Conservation (phyloP, 2,329 filamentous ascomycete genomes). For the Colletotrichum sp. region DNA sequence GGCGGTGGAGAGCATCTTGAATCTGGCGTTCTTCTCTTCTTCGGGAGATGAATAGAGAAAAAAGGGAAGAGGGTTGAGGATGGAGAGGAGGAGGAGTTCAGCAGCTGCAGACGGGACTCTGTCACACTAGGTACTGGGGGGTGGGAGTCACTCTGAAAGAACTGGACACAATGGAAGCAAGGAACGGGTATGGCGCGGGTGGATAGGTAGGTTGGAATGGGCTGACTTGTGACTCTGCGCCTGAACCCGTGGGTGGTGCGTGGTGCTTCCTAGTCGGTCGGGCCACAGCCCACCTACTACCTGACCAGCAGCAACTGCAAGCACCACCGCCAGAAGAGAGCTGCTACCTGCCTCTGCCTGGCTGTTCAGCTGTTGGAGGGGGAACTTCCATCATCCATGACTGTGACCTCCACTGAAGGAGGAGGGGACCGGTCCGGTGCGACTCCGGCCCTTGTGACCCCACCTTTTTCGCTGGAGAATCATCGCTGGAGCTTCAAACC, state of each 20-base stretch:
- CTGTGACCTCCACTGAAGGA: neutral
- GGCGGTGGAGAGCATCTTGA: slow-evolving; percentile 22
- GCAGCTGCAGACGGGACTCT: slow-evolving; percentile 7
- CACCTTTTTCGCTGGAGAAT: neutral
- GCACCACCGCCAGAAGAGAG: neutral
- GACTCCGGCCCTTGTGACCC: neutral
- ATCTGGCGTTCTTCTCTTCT: neutral
- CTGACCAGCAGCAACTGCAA: neutral
- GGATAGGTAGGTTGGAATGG: neutral
- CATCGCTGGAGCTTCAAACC: neutral
- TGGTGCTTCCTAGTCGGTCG: neutral
- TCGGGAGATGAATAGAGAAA: neutral
- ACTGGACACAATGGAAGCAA: neutral
- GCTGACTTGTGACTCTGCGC: slow-evolving; percentile 18
- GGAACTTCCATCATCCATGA: neutral
- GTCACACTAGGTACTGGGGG: neutral
- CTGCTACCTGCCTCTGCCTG: neutral
- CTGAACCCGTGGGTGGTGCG: neutral
- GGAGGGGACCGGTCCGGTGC: neutral
- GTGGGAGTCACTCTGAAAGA: neutral
- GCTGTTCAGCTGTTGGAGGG: neutral
- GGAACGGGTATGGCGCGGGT: neutral
- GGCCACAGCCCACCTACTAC: neutral
- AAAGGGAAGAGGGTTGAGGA: neutral
- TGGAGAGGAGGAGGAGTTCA: neutral